phyloP scores from a whole-genome alignment of 768 basidiomycete genomes.

The Mycena capillaripes region DNA sequence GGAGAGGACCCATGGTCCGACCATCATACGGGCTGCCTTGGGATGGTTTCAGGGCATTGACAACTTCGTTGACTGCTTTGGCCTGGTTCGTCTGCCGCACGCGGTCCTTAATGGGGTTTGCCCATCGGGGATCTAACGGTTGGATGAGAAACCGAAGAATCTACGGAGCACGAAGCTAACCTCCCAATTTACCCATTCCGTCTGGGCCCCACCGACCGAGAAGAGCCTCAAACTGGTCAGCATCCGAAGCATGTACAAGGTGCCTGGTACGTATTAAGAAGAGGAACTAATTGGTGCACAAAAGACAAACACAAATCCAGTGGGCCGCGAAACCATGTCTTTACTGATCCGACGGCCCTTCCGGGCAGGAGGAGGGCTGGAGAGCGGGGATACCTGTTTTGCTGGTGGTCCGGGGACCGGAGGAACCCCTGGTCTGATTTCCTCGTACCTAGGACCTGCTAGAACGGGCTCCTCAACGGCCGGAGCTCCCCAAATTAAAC shows the following conservation, averaged over 20 bases:
- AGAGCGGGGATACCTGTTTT: conserved; percentile 48
- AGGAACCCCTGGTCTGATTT: conserved; percentile 52
- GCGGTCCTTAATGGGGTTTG: conserved; percentile 86
- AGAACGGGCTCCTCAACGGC: conserved; percentile 57
- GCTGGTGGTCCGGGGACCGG: conserved; percentile 47
- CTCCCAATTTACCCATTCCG: conserved; percentile 89
- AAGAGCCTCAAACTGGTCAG: conserved; percentile 88
- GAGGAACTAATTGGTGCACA: conserved; percentile 34
- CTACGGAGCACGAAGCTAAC: conserved; percentile 58
- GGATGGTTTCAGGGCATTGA: conserved; percentile 76
- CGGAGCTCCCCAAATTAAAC: conserved; percentile 69
- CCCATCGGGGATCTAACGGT: conserved; percentile 86
- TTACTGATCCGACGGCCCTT: conserved; percentile 83
- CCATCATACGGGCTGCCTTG: conserved; percentile 58
- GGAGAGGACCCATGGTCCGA: conserved; percentile 66
- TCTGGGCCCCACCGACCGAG: conserved; percentile 92
- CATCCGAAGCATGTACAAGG: conserved; percentile 92
- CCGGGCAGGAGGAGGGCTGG: conserved; percentile 51
- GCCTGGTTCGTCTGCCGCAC: conserved; percentile 78
- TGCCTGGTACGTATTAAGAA: conserved; percentile 67
- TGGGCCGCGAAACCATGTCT: conserved; percentile 90
- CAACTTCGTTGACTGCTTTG: conserved; percentile 82
- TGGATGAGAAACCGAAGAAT: conserved; percentile 42
- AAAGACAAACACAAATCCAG: conserved; percentile 82
- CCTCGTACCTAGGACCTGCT: conserved; percentile 81